Conservation (phyloP, 441 rosid genomes). For the Brassica hybrid region DNA sequence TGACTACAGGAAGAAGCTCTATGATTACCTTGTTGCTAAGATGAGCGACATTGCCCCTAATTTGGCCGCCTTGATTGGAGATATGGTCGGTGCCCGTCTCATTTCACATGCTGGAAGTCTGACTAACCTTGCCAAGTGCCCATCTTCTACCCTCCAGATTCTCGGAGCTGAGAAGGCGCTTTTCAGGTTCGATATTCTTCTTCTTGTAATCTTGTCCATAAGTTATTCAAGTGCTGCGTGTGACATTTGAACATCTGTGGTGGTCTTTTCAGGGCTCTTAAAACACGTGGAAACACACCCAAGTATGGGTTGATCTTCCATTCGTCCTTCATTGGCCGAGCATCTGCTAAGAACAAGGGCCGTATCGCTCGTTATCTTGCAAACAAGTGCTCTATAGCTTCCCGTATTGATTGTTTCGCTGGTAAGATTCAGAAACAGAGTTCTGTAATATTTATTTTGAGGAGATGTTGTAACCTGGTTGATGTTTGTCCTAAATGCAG, state of each 20-base stretch:
- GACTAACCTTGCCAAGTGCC: constrained; percentile 94
- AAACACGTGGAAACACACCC: constrained; percentile 93
- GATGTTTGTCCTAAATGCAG: constrained; percentile 45
- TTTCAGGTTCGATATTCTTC: constrained; percentile 64
- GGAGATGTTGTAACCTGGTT: background rate
- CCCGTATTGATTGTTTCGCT: constrained; percentile 95
- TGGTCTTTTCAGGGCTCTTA: constrained; percentile 68
- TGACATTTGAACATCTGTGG: background rate
- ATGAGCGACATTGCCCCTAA: constrained; percentile 99
- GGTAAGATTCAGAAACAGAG: constrained; percentile 48
- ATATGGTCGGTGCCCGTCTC: constrained; percentile 92
- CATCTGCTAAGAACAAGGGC: constrained; percentile 93
- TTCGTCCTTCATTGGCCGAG: constrained; percentile 94
- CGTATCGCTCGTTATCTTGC: constrained; percentile 95
- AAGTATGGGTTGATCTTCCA: constrained; percentile 95
- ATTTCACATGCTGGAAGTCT: constrained; percentile 99
- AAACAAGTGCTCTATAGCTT: constrained; percentile 94
- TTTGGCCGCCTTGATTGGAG: constrained; percentile 94
- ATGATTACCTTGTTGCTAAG: constrained; percentile 86
- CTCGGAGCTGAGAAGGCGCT: constrained; percentile 98
- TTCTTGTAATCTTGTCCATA: background rate
- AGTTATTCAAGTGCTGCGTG: background rate
- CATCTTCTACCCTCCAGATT: constrained; percentile 98
- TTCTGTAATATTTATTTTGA: background rate
- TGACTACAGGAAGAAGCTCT: constrained; percentile 90